phyloP scores from a whole-genome alignment of 139 green algal genomes.

The Trebouxia sp. region DNA sequence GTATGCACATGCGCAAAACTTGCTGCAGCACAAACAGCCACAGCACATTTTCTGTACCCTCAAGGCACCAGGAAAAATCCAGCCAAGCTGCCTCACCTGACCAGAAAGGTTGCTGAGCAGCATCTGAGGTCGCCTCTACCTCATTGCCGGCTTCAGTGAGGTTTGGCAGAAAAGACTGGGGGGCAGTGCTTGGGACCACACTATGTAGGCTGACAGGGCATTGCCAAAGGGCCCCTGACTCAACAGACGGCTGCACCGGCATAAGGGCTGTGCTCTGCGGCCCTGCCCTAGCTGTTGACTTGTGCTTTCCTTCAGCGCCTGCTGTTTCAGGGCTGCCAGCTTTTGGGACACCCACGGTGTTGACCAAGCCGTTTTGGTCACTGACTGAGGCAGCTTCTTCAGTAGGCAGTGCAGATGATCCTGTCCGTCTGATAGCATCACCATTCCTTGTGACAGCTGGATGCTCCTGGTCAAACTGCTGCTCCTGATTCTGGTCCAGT shows the following conservation, averaged over 20 bases:
- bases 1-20: too few species aligned
- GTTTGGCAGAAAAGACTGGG: slow-evolving; percentile 3
- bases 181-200: not conserved
- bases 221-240: not conserved
- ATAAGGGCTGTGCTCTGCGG: not conserved
- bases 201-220: slow-evolving; percentile 20
- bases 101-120: not conserved
- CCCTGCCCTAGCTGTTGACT: not conserved
- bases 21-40: too few species aligned
- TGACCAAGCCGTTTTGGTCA: not conserved
- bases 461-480: not conserved
- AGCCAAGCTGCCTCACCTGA: not conserved
- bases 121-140: not conserved
- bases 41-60: too few species aligned
- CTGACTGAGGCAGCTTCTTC: not conserved
- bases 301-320: not conserved
- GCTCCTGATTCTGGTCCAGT: too few species aligned
- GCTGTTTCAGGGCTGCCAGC: not conserved
- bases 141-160: not conserved
- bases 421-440: not conserved
- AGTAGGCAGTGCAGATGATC: not conserved
- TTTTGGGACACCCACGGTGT: not conserved
- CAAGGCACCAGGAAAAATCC: too few species aligned
- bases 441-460: not conserved
- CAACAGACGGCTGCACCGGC: not conserved